These are phyloP conservation scores for Escallonia rubra DNA, from an alignment of 129 eudicot species.

Conservation along the genomic window DNA sequence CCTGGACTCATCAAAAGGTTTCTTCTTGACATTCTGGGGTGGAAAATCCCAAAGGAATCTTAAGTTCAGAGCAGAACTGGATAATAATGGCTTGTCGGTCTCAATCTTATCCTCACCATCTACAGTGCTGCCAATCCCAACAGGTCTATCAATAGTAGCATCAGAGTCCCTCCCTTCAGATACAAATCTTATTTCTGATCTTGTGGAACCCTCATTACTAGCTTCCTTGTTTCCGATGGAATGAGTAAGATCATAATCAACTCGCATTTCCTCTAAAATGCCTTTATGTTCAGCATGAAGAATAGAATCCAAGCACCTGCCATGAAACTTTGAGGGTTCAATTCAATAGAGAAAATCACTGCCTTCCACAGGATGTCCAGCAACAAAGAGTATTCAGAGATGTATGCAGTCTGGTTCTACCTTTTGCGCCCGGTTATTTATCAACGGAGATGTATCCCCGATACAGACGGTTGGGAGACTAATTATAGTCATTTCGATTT, in stretches of 20 bases:
- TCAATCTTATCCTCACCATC: not conserved
- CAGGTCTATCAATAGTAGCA: slow-evolving; percentile 5
- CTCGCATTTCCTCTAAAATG: slow-evolving; percentile 87
- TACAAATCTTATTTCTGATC: slow-evolving; percentile 11
- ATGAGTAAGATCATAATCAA: slow-evolving; percentile 58
- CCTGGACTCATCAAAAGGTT: slow-evolving; percentile 37
- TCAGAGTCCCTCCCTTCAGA: slow-evolving; percentile 18
- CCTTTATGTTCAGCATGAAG: slow-evolving; percentile 92
- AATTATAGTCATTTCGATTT: too few species aligned
- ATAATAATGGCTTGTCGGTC: slow-evolving; percentile 1
- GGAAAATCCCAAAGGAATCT: slow-evolving; percentile 25
- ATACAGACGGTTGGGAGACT: too few species aligned
- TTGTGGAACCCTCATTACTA: slow-evolving; percentile 7
- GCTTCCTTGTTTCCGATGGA: slow-evolving; percentile 15
- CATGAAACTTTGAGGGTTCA: not conserved
- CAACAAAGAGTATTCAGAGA: not conserved
- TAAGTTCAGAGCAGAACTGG: slow-evolving; percentile 25
- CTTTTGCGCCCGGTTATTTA: not conserved
- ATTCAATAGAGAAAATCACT: too few species aligned
- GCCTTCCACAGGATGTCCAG: too few species aligned
- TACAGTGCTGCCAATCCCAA: slow-evolving; percentile 1
- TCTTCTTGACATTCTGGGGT: slow-evolving; percentile 19
- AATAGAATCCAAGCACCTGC: slow-evolving; percentile 88
- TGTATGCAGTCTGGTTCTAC: not conserved
- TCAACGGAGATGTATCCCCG: not conserved